Evolutionary conservation across 2,329 filamentous ascomycete species (phyloP).

Genomic region (Penicillium sp.): DNA sequence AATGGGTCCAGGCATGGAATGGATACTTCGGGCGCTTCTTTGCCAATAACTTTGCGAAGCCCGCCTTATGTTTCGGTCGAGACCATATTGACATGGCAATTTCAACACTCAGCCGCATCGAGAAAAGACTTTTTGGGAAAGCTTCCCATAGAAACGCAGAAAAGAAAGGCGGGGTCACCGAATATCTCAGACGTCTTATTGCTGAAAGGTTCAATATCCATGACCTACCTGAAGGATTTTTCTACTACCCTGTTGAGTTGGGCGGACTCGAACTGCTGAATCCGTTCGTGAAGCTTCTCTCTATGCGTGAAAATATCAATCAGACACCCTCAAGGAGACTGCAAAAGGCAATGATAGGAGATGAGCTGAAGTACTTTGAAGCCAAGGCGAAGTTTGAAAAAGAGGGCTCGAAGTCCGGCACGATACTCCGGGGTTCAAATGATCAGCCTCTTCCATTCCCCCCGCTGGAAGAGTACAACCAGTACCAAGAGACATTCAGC

Average conservation of each 20-base stretch:
- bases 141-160: neutral
- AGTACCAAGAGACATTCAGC: constrained; percentile 41
- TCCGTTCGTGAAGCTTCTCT: constrained; percentile 54
- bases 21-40: constrained; percentile 63
- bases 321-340: constrained; percentile 39
- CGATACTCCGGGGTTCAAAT: constrained; percentile 4
- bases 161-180: constrained; percentile 51
- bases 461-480: constrained; percentile 45
- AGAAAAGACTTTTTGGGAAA: constrained; percentile 54
- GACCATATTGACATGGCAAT: constrained; percentile 62
- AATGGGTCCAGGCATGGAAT: constrained; percentile 66
- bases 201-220: constrained; percentile 55
- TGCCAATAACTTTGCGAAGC: constrained; percentile 60
- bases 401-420: constrained; percentile 22
- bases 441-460: constrained; percentile 35
- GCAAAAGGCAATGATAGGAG: constrained; percentile 40
- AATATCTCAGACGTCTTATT: constrained; percentile 61
- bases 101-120: constrained; percentile 56
- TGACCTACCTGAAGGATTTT: constrained; percentile 55
- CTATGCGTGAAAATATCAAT: constrained; percentile 51
- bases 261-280: constrained; percentile 57
- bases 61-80: constrained; percentile 59
- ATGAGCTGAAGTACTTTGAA: constrained; percentile 60
- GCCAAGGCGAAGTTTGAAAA: constrained; percentile 39
- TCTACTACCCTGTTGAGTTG: constrained; percentile 58